These are phyloP conservation scores for Phialophora expanda DNA, from an alignment of 2,329 filamentous ascomycete species.

Conservation along the genomic window DNA sequence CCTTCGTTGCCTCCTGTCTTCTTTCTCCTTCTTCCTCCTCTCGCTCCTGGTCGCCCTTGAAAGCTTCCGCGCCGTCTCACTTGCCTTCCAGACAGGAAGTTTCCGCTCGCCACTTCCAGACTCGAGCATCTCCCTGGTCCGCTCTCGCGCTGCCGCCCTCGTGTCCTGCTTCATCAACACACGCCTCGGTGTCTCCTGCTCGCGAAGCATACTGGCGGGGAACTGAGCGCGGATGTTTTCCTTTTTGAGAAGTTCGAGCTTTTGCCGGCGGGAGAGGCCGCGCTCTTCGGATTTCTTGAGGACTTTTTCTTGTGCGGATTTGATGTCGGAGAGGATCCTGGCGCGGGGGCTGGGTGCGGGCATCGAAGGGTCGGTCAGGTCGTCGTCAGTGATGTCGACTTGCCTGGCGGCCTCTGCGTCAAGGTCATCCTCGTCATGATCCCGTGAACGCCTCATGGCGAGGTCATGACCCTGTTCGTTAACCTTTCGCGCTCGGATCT, in stretches of 20 bases:
- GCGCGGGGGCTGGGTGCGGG: constrained; percentile 8
- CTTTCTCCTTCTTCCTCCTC: constrained; percentile 5
- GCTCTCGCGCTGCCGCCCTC: background rate
- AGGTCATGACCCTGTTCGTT: constrained; percentile 10
- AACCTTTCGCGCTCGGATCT: background rate
- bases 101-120: background rate
- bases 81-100: constrained; percentile 8
- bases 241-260: constrained; percentile 29
- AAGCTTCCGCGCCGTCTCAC: background rate
- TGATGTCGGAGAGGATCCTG: constrained; percentile 20
- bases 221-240: constrained; percentile 29
- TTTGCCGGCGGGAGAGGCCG: constrained; percentile 30
- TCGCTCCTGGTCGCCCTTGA: background rate
- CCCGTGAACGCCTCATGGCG: background rate
- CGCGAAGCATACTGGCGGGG: constrained; percentile 25
- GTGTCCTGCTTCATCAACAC: background rate
- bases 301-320: constrained; percentile 2
- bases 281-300: constrained; percentile 17
- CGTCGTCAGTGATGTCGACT: background rate
- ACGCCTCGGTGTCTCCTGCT: background rate
- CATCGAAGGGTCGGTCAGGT: constrained; percentile 6
- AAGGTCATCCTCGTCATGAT: background rate
- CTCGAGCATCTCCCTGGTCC: background rate
- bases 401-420: background rate
- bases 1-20: background rate